Percentiles rank a stretch among this genome's conserved stretches.
Evolutionary conservation across 495 filamentous ascomycete genomes (phyloP).

Genomic region (Neurospora pannonica): DNA sequence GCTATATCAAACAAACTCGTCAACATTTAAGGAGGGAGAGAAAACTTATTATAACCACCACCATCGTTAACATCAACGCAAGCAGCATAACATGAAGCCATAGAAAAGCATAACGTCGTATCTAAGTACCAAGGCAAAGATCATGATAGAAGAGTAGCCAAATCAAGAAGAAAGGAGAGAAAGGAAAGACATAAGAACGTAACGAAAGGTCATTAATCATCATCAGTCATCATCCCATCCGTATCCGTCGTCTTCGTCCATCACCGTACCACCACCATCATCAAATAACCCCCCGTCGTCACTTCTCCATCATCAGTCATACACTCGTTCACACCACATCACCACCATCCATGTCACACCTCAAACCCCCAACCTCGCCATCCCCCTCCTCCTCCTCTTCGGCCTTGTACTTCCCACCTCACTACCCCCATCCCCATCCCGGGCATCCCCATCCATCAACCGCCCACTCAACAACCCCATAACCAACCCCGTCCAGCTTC

Average conservation of each 20-base stretch:
- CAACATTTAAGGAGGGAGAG: not conserved
- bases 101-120: not conserved
- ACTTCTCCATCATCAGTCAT: no score
- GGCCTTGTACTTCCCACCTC: not conserved
- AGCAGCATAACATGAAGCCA: not conserved
- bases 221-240: no score
- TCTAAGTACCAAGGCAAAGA: no score
- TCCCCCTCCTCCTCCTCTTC: slow-evolving; percentile 1
- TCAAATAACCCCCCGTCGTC: no score
- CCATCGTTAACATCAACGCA: not conserved
- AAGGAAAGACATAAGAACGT: no score
- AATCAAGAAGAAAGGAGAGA: no score
- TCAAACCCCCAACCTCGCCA: not conserved
- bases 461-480: slow-evolving; percentile 18
- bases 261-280: no score
- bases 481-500: slow-evolving; percentile 19
- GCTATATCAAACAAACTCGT: no score
- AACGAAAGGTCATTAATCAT: no score
- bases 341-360: not conserved
- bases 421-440: not conserved
- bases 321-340: no score
- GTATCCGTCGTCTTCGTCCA: no score
- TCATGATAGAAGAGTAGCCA: no score
- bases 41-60: not conserved
- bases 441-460: slow-evolving; percentile 13